phyloP scores from a whole-genome alignment of 495 filamentous ascomycete species.

The Entonaema liquescens region DNA sequence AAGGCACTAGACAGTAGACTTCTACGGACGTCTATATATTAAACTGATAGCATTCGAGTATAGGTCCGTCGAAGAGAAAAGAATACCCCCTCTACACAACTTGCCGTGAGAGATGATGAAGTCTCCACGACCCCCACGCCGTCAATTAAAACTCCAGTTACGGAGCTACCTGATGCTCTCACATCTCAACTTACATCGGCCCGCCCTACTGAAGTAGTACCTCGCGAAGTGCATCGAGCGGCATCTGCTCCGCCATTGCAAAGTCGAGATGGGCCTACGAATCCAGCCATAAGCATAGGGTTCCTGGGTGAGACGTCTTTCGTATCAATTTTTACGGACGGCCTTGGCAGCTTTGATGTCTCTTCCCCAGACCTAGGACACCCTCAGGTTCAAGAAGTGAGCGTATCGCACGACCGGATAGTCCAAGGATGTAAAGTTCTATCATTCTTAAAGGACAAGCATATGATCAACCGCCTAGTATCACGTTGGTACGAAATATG shows the following conservation, averaged over 20 bases:
- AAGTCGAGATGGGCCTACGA: slow-evolving; percentile 25
- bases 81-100: slow-evolving; percentile 19
- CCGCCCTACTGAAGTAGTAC: slow-evolving; percentile 22
- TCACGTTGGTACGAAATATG: slow-evolving; percentile 44
- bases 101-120: slow-evolving; percentile 16
- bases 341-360: slow-evolving; percentile 34
- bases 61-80: slow-evolving; percentile 22
- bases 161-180: not conserved
- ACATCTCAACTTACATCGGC: slow-evolving; percentile 4
- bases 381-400: slow-evolving; percentile 31
- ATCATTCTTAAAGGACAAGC: slow-evolving; percentile 42
- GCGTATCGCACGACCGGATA: slow-evolving; percentile 43
- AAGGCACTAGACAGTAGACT: not conserved
- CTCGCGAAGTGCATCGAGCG: slow-evolving; percentile 38
- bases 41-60: slow-evolving; percentile 8
- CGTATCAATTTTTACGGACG: slow-evolving; percentile 44
- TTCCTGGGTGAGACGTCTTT: slow-evolving; percentile 45
- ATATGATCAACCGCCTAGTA: slow-evolving; percentile 36
- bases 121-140: slow-evolving; percentile 3
- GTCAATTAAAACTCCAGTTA: slow-evolving; percentile 23
- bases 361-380: slow-evolving; percentile 26
- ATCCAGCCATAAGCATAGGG: slow-evolving; percentile 27
- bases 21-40: not conserved
- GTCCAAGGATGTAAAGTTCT: slow-evolving; percentile 42
- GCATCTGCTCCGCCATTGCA: slow-evolving; percentile 46